These are phyloP conservation scores for Cornus florida DNA, from an alignment of 148 eudicot genomes.

Conservation along the genomic window DNA sequence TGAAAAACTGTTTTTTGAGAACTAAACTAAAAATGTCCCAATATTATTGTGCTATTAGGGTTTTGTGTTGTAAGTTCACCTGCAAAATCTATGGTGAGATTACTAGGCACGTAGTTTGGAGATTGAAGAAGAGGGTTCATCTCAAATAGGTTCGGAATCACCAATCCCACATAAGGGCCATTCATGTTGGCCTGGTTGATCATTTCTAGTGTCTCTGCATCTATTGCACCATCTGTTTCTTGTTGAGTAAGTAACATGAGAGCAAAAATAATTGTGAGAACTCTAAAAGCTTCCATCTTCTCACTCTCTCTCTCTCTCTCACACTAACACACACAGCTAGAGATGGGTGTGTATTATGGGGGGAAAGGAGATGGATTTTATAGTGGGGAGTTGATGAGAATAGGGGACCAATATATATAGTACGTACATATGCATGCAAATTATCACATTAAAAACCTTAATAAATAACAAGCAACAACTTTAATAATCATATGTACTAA, in stretches of 20 bases:
- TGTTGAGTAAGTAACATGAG: slow-evolving; percentile 8
- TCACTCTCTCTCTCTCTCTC: too few species aligned
- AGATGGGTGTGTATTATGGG: too few species aligned
- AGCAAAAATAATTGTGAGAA: background rate
- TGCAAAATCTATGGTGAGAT: slow-evolving; percentile 25
- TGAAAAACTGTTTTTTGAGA: too few species aligned
- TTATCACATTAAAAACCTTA: too few species aligned
- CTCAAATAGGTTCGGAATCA: slow-evolving; percentile 35
- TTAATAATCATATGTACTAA: too few species aligned
- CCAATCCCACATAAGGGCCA: slow-evolving; percentile 35
- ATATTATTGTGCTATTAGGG: too few species aligned
- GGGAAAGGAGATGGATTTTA: too few species aligned
- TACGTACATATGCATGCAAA: too few species aligned
- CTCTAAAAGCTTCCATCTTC: background rate
- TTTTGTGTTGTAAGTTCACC: slow-evolving; percentile 9
- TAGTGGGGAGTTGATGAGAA: too few species aligned
- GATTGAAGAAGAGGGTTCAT: slow-evolving; percentile 36
- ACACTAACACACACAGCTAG: background rate
- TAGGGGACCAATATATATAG: too few species aligned
- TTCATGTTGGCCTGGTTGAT: slow-evolving; percentile 17
- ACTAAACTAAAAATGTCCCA: too few species aligned
- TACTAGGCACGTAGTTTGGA: slow-evolving; percentile 18
- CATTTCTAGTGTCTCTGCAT: slow-evolving; percentile 5
- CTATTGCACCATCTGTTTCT: slow-evolving; percentile 20
- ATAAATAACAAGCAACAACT: too few species aligned